Evolutionary conservation across 192 early-diverging fungal species (phyloP).

Genomic region (Lobosporangium transversale): DNA sequence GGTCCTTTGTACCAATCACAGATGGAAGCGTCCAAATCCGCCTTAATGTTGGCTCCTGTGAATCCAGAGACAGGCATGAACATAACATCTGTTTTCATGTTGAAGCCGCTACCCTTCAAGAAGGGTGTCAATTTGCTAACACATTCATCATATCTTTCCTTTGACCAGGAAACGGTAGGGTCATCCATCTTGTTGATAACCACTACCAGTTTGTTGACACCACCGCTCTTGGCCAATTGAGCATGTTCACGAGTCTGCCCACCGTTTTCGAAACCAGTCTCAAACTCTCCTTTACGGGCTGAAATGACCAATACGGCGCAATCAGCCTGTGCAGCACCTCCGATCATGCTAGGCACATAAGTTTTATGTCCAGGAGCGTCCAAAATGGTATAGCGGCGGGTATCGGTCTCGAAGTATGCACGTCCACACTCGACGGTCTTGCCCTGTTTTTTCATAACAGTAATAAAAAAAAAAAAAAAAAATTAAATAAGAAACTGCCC

Average conservation of each 20-base stretch:
- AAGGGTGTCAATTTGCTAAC: conserved; percentile 87
- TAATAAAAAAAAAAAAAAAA: conserved; percentile 1
- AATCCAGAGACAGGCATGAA: conserved; percentile 96
- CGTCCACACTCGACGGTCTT: conserved; percentile 99
- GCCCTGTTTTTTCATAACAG: conserved; percentile 62
- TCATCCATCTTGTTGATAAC: conserved; percentile 99
- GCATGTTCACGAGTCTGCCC: conserved; percentile 99
- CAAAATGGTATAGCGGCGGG: conserved; percentile 95
- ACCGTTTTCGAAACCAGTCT: conserved; percentile 99
- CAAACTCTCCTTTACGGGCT: conserved; percentile 98
- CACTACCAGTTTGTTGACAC: conserved; percentile 91
- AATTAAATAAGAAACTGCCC: neutral
- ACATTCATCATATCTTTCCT: conserved; percentile 94
- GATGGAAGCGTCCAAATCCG: conserved; percentile 66
- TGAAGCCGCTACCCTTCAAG: conserved; percentile 91
- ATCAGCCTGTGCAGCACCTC: conserved; percentile 97
- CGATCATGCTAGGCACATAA: conserved; percentile 98
- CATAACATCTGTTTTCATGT: conserved; percentile 80
- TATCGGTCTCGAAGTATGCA: conserved; percentile 96
- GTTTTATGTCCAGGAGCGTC: conserved; percentile 99
- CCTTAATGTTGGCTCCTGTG: conserved; percentile 97
- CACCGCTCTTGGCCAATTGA: conserved; percentile 95
- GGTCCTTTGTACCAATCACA: conserved; percentile 88
- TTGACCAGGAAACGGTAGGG: conserved; percentile 92
- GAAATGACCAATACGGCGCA: conserved; percentile 95